Evolutionary conservation across 148 eudicot genomes (phyloP).

Genomic region (Arctostaphylos glauca): DNA sequence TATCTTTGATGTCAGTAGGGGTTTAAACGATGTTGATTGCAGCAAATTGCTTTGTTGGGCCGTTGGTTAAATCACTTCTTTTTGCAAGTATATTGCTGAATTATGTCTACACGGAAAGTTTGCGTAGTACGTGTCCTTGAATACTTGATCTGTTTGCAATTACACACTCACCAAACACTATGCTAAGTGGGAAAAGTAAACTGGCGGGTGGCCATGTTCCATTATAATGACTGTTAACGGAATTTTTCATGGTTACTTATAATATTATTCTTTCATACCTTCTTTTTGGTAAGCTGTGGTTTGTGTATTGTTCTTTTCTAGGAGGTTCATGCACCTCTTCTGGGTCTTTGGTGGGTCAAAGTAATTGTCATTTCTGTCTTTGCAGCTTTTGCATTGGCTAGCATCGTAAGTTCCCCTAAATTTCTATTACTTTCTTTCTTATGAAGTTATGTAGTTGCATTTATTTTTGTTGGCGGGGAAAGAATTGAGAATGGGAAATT

Average conservation of each 20-base stretch:
- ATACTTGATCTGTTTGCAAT: background rate
- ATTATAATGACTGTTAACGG: background rate
- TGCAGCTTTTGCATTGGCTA: conserved; percentile 73
- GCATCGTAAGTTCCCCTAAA: conserved; percentile 65
- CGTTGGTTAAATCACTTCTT: background rate
- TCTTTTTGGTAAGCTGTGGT: conserved; percentile 11
- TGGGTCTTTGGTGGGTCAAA: conserved; percentile 83
- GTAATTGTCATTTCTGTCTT: conserved; percentile 62
- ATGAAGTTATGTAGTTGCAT: background rate
- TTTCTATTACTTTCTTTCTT: background rate
- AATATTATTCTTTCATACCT: background rate
- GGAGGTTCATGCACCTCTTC: conserved; percentile 91
- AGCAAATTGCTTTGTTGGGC: background rate
- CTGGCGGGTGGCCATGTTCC: background rate
- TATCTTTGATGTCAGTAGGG: background rate
- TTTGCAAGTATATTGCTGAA: background rate
- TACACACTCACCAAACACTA: background rate
- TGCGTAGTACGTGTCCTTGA: background rate
- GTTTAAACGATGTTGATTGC: background rate
- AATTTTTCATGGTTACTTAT: background rate
- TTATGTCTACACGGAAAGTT: background rate
- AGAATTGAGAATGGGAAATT: conserved; percentile 1
- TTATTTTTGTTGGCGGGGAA: background rate
- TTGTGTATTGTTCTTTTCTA: conserved; percentile 26
- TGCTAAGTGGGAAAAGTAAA: background rate